Conservation (phyloP, 441 rosid genomes). For the Erodium texanum region DNA sequence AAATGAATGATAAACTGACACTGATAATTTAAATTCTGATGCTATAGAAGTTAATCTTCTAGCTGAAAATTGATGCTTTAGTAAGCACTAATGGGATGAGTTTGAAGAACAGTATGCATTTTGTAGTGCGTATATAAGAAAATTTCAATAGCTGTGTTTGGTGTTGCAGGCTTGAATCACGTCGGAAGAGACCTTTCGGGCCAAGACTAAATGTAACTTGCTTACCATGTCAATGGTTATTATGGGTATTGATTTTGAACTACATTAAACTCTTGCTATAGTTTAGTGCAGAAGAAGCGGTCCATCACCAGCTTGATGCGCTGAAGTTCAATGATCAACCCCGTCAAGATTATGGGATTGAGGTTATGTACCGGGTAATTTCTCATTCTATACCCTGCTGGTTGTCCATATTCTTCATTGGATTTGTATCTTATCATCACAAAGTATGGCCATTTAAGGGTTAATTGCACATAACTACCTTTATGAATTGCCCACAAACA, state of each 20-base stretch:
- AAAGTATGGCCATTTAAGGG: too few species aligned
- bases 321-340: conserved; percentile 82
- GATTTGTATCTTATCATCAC: not conserved
- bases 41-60: not conserved
- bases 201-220: conserved; percentile 65
- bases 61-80: not conserved
- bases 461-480: too few species aligned
- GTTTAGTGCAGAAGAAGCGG: conserved; percentile 90
- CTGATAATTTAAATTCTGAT: not conserved
- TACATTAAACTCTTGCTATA: conserved; percentile 28
- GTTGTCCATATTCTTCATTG: not conserved
- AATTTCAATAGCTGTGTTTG: not conserved
- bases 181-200: conserved; percentile 81
- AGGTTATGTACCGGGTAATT: conserved; percentile 83
- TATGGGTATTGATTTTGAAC: not conserved
- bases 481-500: too few species aligned
- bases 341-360: conserved; percentile 76
- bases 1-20: not conserved
- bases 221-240: not conserved
- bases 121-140: not conserved
- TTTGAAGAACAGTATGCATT: not conserved
- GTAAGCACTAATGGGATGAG: not conserved
- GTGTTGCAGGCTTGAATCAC: conserved; percentile 65
- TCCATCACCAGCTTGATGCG: conserved; percentile 73
- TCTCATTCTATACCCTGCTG: conserved; percentile 1